Conservation (phyloP, 495 filamentous ascomycete genomes). For the Annulohypoxylon bovei region DNA sequence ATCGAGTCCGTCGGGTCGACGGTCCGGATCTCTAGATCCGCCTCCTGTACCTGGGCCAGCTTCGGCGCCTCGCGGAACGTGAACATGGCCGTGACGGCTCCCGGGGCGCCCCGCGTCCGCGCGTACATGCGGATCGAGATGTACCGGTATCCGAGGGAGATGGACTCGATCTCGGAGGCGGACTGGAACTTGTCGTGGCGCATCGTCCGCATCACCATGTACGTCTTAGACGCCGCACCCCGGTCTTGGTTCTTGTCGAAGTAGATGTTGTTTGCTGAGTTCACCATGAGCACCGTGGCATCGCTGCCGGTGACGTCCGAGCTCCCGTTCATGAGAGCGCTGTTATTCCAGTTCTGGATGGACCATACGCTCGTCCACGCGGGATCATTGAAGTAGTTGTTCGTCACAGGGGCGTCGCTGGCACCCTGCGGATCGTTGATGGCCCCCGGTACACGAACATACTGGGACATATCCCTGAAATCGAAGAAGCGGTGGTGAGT, state of each 20-base stretch:
- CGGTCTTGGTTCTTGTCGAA: conserved; percentile 56
- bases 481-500: conserved; percentile 73
- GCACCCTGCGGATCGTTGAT: conserved; percentile 45
- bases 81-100: conserved; percentile 76
- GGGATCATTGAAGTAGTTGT: conserved; percentile 51
- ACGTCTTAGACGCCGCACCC: conserved; percentile 55
- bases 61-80: conserved; percentile 60
- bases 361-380: conserved; percentile 64
- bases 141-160: conserved; percentile 62
- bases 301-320: conserved; percentile 52
- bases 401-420: conserved; percentile 47
- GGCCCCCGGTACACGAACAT: conserved; percentile 50
- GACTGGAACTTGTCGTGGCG: conserved; percentile 67
- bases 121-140: conserved; percentile 70
- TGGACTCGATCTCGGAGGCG: conserved; percentile 70
- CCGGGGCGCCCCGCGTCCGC: conserved; percentile 60
- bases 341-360: conserved; percentile 69
- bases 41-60: conserved; percentile 68
- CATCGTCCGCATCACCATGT: conserved; percentile 70
- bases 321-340: conserved; percentile 37
- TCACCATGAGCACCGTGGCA: conserved; percentile 64
- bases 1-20: conserved; percentile 63
- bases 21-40: conserved; percentile 80
- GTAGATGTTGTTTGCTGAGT: conserved; percentile 73
- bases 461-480: conserved; percentile 63